Base-by-base conservation (phyloP, 352 stramenopile species). In the Globisporangium uncinulatum region DNA sequence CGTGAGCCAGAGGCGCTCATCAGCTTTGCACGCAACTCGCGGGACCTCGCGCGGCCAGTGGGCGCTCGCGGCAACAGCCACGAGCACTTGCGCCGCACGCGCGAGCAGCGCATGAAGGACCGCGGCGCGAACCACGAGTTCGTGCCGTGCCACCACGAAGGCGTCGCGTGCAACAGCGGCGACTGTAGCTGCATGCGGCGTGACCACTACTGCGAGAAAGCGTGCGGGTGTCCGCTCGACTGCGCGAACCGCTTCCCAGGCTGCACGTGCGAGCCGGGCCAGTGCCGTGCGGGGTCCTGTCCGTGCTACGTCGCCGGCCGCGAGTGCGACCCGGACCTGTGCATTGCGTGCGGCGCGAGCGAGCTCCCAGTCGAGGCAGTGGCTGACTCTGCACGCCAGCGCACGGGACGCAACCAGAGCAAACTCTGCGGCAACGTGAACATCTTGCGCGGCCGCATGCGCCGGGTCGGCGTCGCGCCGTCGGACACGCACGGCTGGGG, bases 31-130 rank as follows among this genome's bases (percentile, higher is more conserved):
- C 19, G n/a, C 13, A 41, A 19, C 0, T 43, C 54, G 11, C 53
- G 42, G 19, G 52, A 70, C 34, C 55, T 64, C 32, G 69, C 79
- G 32, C 56, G 65, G 50, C 59, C 39, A 10, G 66, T 69, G 46
- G 71, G 66, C 6, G 73, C 73, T 29, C 64, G 73, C 10, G 79
- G 77, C 41, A 92, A 89, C 66, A 85, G 59, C 54, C 67, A 74
- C 20, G 80, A 91, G 32, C 83, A 93, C 54, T 55, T 93, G 36
- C 66, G 70, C 11, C 77, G 79, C 19, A 93, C 83, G 41, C 80
- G 83, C 3, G 65, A 73, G 44, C 83, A 93, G 64, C 83, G 83
- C 34, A 89, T 93, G 79, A 89, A 87, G 58, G 83, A 93, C 65
- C 72, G 76, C 17, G 80, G 80, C 43, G 72, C 80, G 8, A 91